Evolutionary conservation across 768 basidiomycete species (phyloP), one percentile per base, ranked within the genome.

Genomic region (Tulasnella sp.): DNA sequence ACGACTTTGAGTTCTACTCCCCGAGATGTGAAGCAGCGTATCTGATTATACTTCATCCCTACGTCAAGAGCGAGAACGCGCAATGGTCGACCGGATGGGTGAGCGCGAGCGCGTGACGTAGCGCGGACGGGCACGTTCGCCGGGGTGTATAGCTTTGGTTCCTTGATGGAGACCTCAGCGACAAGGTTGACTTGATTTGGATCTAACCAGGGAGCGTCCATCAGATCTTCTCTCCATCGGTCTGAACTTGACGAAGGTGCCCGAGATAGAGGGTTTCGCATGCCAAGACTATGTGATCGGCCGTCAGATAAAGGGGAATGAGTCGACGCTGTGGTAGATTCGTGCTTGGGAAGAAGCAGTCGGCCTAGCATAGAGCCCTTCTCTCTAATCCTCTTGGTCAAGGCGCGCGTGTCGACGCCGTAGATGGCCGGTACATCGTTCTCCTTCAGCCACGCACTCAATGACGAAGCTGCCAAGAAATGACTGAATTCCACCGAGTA

Each of bases 1-100:
- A 98, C 88, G 53, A 97, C 91, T 73, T 98, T 97, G 69, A 98
- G 77, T 70, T 98, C 91, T 34, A 97, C 81, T 50, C 96, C 96
- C 31, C 96, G 85, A 38, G 81, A 76, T 44, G 80, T 82, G 74
- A 99, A 97, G 75, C 96, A 99, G 31, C 96, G 81, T 65, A 98
- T 92, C 72, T 99, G 96, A 72, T 98, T 98, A 76, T 88, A 96
- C 73, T 99, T 99, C 90, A 98, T 98, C n/a, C 96, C 96, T 52
- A 98, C 94, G 69, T 99, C 96, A 60, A 98, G 73, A 4, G 91
- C 92, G 15, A 99, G 68, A 27, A 99, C 80, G 61, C 96, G 86
- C 29, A 98, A 69, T 0, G 81, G 73, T 51, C 92, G 81, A 29
- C 87, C 89, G 1, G 81, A 83, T 63, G 89, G 86, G 68, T 96